Evolutionary conservation across 2,329 filamentous ascomycete genomes (phyloP).

Genomic region (Exophiala lecanii-corni): DNA sequence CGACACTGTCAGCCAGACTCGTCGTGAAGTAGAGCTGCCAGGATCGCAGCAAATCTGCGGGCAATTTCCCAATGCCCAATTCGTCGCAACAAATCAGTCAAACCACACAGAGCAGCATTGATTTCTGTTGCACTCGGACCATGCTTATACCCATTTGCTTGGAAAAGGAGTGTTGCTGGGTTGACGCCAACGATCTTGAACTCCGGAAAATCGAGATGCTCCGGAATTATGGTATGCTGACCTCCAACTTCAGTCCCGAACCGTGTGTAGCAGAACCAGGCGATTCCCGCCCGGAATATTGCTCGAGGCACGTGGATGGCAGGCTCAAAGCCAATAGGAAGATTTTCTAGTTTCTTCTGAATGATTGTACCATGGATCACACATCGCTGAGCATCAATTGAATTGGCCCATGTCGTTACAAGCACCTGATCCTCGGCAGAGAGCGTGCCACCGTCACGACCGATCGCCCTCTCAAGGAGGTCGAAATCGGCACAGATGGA

Average conservation of each 20-base stretch:
- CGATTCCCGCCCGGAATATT: slow-evolving; percentile 24
- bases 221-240: slow-evolving; percentile 6
- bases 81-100: slow-evolving; percentile 28
- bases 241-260: slow-evolving; percentile 16
- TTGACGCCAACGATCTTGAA: slow-evolving; percentile 27
- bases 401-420: slow-evolving; percentile 27
- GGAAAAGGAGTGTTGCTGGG: slow-evolving; percentile 18
- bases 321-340: slow-evolving; percentile 25
- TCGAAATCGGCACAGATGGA: slow-evolving; percentile 29
- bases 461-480: slow-evolving; percentile 28
- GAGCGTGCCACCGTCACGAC: slow-evolving; percentile 27
- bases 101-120: slow-evolving; percentile 26
- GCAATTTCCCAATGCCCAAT: slow-evolving; percentile 31
- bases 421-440: slow-evolving; percentile 15
- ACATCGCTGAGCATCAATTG: slow-evolving; percentile 23
- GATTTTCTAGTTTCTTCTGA: slow-evolving; percentile 24
- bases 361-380: slow-evolving; percentile 26
- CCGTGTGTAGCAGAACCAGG: slow-evolving; percentile 27
- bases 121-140: slow-evolving; percentile 24
- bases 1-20: slow-evolving; percentile 9
- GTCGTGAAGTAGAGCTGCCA: slow-evolving; percentile 22
- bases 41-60: slow-evolving; percentile 26
- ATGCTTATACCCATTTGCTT: slow-evolving; percentile 23
- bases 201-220: slow-evolving; percentile 26
- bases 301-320: slow-evolving; percentile 28